Percentiles rank a stretch among this genome's conserved stretches.
Conservation (phyloP, 164 flowering plant species). For the Tetracentron sinense region DNA sequence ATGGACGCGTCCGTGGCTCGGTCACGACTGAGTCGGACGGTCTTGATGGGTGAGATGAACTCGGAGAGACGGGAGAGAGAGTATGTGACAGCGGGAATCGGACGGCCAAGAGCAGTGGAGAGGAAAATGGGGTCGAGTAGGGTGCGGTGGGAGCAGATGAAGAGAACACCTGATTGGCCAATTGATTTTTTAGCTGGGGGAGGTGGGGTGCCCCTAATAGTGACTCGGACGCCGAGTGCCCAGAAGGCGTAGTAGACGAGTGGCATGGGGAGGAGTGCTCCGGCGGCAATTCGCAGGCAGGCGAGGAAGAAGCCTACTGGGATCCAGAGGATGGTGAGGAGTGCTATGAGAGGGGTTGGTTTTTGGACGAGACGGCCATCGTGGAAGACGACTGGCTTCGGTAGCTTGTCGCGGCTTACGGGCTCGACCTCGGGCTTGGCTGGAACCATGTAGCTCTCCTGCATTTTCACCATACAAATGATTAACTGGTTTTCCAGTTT, state of each 20-base stretch:
- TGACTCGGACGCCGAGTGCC: constrained; percentile 55
- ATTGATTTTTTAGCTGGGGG: constrained; percentile 36
- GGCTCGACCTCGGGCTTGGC: constrained; percentile 30
- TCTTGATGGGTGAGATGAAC: constrained; percentile 65
- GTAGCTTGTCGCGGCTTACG: constrained; percentile 30
- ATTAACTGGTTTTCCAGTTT: no score
- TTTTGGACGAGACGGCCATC: constrained; percentile 41
- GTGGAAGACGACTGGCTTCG: constrained; percentile 35
- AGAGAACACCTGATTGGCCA: constrained; percentile 45
- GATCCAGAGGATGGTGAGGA: constrained; percentile 42
- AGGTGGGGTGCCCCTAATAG: constrained; percentile 53
- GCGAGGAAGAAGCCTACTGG: constrained; percentile 51
- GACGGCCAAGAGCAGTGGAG: constrained; percentile 51
- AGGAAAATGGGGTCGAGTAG: constrained; percentile 61
- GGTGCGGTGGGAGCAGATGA: constrained; percentile 59
- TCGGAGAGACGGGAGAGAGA: constrained; percentile 60
- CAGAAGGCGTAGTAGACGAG: constrained; percentile 43
- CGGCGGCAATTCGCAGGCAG: constrained; percentile 46
- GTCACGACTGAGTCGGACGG: constrained; percentile 57
- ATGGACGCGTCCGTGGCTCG: constrained; percentile 52
- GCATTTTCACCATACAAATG: constrained; percentile 8
- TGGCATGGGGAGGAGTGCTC: constrained; percentile 53
- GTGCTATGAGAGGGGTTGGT: constrained; percentile 37
- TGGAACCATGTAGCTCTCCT: constrained; percentile 40
- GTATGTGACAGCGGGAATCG: constrained; percentile 55